Evolutionary conservation across 1,284 basidiomycete genomes (phyloP).

Genomic region (Ganoderma lucidum): DNA sequence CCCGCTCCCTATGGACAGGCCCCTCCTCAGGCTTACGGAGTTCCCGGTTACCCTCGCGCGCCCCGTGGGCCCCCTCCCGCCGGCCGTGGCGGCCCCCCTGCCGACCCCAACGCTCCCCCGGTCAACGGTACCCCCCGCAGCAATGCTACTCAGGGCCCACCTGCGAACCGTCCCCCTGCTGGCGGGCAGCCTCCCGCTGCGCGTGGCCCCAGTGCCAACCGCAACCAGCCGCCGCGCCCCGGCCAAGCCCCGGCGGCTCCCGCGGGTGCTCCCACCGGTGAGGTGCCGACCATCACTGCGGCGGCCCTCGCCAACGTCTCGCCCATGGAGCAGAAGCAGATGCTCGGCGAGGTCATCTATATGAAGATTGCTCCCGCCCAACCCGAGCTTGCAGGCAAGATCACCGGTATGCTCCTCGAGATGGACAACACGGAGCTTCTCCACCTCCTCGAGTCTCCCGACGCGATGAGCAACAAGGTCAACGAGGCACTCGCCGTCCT

Average conservation of each 20-base stretch:
- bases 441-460: constrained; percentile 82
- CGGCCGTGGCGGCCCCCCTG: constrained; percentile 55
- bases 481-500: constrained; percentile 86
- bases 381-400: constrained; percentile 95
- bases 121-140: constrained; percentile 56
- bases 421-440: constrained; percentile 95
- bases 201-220: constrained; percentile 45
- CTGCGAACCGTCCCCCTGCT: constrained; percentile 44
- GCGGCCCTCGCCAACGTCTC: constrained; percentile 75
- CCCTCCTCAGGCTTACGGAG: constrained; percentile 73
- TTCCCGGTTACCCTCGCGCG: constrained; percentile 69
- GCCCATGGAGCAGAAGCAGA: constrained; percentile 95
- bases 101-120: constrained; percentile 64
- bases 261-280: constrained; percentile 45
- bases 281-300: constrained; percentile 49
- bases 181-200: constrained; percentile 41
- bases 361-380: constrained; percentile 80
- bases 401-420: constrained; percentile 97
- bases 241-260: constrained; percentile 47
- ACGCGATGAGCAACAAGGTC: constrained; percentile 88
- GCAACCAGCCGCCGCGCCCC: constrained; percentile 26
- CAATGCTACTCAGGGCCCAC: constrained; percentile 56
- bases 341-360: constrained; percentile 94
- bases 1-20: constrained; percentile 73
- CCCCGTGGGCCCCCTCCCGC: constrained; percentile 52